Evolutionary conservation across 2,329 filamentous ascomycete genomes (phyloP), one percentile per base, ranked within the genome.

Genomic region (Aureobasidium musti): DNA sequence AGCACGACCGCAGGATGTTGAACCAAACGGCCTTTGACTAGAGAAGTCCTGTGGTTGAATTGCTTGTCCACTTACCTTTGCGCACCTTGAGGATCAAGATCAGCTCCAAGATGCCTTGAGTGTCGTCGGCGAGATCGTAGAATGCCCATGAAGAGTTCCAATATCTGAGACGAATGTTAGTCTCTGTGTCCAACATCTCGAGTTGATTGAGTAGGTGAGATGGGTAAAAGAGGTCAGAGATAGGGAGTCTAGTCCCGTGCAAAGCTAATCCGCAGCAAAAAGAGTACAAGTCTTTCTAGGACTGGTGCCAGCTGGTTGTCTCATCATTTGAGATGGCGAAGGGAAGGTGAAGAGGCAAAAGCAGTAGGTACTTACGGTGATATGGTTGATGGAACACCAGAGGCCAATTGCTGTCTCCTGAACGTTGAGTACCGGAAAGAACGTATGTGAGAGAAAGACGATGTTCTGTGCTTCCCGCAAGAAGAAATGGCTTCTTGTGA

Each of bases 231-330:
- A 39, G 41, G 52, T 50, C 43, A 63, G 45, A 63, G 47, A 13
- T 52, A 63, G 59, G 59, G 59, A 50, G 26, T 50, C 53, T 59
- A 45, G 59, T 63, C 59, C 45, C 45, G 59, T 45, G 41, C 30
- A 63, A 79, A 84, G 84, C 84, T 86, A 81, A 78, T 87, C 85
- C 82, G 83, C 85, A 87, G 69, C 76, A 79, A 80, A 83, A 82
- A 85, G 82, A 85, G 82, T 82, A 85, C 82, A 84, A 86, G 79
- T 84, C 83, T 82, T 77, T 84, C 81, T 87, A 79, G 82, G 86
- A 84, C 86, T 87, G 86, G 86, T 88, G 86, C 86, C 86, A 88
- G 86, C 86, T 82, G 78, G 59, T 63, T 63, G 59, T 63, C 45
- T 63, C 59, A 52, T 63, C 59, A 63, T 63, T 26, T n/a, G 23